A percentile compares a stretch with the other conserved stretches of the same genome.
These are phyloP conservation scores for Ananas comosus DNA, from an alignment of 176 grass and related monocot genomes.

Conservation along the genomic window DNA sequence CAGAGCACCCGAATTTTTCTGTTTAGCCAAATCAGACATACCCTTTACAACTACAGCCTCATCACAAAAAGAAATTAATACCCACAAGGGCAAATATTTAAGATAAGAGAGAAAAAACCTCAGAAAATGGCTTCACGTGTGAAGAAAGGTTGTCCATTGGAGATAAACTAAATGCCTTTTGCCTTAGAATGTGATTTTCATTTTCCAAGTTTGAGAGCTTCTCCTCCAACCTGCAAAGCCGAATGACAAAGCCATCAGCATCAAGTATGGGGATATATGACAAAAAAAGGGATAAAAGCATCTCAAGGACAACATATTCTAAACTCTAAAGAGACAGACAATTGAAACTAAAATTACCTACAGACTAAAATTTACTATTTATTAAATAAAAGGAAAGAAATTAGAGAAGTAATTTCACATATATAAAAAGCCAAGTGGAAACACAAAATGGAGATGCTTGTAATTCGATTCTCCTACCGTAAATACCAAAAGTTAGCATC, in stretches of 20 bases:
- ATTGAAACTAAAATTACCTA: not conserved
- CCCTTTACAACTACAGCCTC: not conserved
- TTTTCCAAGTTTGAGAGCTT: constrained; percentile 74
- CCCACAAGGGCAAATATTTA: constrained; percentile 10
- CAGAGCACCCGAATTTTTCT: constrained; percentile 67
- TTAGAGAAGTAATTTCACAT: not conserved
- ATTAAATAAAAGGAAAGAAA: not conserved
- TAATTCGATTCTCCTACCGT: not conserved
- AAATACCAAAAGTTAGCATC: not conserved
- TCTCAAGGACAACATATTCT: not conserved
- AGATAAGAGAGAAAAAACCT: constrained; percentile 36
- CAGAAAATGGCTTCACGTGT: constrained; percentile 43
- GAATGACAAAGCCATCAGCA: not conserved
- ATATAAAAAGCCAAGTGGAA: not conserved
- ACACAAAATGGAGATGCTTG: constrained; percentile 1
- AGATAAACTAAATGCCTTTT: constrained; percentile 55
- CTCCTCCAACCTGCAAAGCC: constrained; percentile 58
- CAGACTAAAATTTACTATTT: no score
- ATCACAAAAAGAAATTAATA: constrained; percentile 8
- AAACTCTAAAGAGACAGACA: not conserved
- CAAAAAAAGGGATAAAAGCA: not conserved
- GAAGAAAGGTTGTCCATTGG: constrained; percentile 32
- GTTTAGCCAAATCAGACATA: not conserved
- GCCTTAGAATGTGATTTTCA: constrained; percentile 85
- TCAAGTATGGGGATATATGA: not conserved